Evolutionary conservation across 495 filamentous ascomycete genomes (phyloP), one percentile per base, ranked within the genome.

Genomic region (Talaromyces ruber): DNA sequence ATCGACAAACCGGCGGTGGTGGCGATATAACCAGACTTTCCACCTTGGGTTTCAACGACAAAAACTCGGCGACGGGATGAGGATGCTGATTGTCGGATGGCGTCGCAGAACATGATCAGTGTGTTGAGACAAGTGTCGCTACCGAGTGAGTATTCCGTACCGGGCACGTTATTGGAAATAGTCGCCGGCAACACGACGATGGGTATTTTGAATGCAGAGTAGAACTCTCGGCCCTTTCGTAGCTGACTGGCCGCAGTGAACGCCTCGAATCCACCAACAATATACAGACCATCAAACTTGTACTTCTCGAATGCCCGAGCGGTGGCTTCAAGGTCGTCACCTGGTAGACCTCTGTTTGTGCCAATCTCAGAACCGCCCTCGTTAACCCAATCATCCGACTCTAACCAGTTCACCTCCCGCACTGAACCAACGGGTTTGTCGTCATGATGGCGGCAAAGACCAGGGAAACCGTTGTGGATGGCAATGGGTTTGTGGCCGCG

Each of bases 101-200:
- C 90, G 77, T 99, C 95, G 71, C 95, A 99, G 77, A 97, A 99
- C 32, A 88, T 81, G 63, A 97, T 90, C 18, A 99, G 80, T n/a
- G 95, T 91, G 72, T 99, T 99, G 45, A 98, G 79, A 70, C 95
- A 99, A 12, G 95, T 99, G 71, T 99, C 95, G 56, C 90, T 95
- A 18, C 95, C 95, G 52, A 99, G 82, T 0, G 92, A 96, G 76
- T 96, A 99, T 74, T 99, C 95, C 14, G 92, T 97, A 8, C 95
- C 95, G 0, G 94, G 95, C 8, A 99, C 95, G 73, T 99, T 99
- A 80, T 98, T 98, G 66, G 88, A 93, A 70, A 99, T 92, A 26
- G 95, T 99, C n/a, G 95, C 95, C 18, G 95, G 95, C 14, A 98
- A 80, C 25, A 96, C 81, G 24, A 87, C 83, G 84, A 98, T 92